Evolutionary conservation across 176 grass and related monocot species (phyloP), one percentile per base, ranked within the genome.

Genomic region (Carex kokanica): DNA sequence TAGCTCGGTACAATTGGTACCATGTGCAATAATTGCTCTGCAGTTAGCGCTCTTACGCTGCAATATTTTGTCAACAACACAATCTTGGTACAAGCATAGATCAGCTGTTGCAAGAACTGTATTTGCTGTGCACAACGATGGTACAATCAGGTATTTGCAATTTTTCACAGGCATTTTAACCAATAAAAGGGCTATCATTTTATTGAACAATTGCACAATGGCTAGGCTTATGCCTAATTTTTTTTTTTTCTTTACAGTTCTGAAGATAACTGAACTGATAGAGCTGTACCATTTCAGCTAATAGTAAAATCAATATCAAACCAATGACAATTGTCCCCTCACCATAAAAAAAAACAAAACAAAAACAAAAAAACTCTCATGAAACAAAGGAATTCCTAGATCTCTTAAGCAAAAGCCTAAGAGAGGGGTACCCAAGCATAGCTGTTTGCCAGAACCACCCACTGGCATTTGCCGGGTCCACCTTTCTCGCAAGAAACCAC

Each of bases 401-500:
- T 83, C 96, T 93, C 86, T 99, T 93, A 60, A 93, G 82, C 60
- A 99, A 82, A 85, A 73, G 86, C 34, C 80, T 85, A 41, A 95
- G 86, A 24, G 91, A 99, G 6, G 93, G 90, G 71, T 82, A 7
- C 62, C 96, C 96, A 43, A 95, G 80, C 15, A 13, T 72, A 1
- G 74, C 1, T 0, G 96, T 99, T 69, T 99, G 96, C 91, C 89
- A 93, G 72, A 99, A 95, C 96, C 96, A 99, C 5, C 88, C 93
- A 34, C 38, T 53, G 3, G 93, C 86, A 78, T 99, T 99, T 83
- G 62, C 74, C 11, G 93, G 96, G 56, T 95, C 96, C 12, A 92
- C 75, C 83, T 70, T 95, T 56, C 60, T 95, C 0, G 96, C 87
- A 86, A 99, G 66, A 80, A 88, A 88, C 88, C 89, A 93, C 8